phyloP scores from a whole-genome alignment of 1,139 yeast genomes.

The Yamadazyma atlantica region DNA sequence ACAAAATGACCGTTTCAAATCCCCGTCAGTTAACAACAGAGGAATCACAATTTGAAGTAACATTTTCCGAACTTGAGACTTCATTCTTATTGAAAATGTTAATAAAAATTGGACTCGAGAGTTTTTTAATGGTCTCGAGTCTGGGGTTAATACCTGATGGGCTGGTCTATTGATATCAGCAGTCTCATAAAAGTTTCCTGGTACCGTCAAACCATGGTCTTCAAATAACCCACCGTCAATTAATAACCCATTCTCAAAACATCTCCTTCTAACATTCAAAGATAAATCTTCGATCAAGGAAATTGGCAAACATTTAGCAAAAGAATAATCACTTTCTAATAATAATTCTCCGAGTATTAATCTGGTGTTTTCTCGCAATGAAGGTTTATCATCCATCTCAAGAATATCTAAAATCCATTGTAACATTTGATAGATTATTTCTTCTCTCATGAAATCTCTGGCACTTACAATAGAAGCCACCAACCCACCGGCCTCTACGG shows the following conservation, averaged over 20 bases:
- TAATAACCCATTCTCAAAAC: constrained; percentile 34
- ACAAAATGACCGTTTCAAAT: constrained; percentile 48
- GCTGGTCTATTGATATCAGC: constrained; percentile 16
- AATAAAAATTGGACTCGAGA: constrained; percentile 55
- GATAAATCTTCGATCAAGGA: constrained; percentile 17
- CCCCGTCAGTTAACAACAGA: constrained; percentile 49
- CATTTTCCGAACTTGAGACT: constrained; percentile 48
- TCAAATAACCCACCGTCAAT: constrained; percentile 24
- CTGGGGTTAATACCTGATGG: constrained; percentile 14
- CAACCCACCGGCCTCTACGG: constrained; percentile 49
- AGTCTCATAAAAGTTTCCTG: constrained; percentile 14
- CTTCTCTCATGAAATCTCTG: constrained; percentile 49
- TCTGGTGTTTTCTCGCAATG: constrained; percentile 26
- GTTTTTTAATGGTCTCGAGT: constrained; percentile 17
- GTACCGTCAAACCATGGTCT: constrained; percentile 20
- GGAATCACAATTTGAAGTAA: constrained; percentile 52
- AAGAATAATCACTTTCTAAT: constrained; percentile 26
- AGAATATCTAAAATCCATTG: constrained; percentile 51
- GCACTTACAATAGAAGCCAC: constrained; percentile 55
- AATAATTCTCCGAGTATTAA: constrained; percentile 25
- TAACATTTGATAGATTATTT: constrained; percentile 40
- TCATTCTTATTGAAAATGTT: constrained; percentile 55
- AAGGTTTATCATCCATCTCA: constrained; percentile 23
- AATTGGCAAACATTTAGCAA: constrained; percentile 28
- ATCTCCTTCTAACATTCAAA: constrained; percentile 18